Evolutionary conservation across 352 stramenopile genomes (phyloP).

Genomic region (Phytophthora sansomeana): DNA sequence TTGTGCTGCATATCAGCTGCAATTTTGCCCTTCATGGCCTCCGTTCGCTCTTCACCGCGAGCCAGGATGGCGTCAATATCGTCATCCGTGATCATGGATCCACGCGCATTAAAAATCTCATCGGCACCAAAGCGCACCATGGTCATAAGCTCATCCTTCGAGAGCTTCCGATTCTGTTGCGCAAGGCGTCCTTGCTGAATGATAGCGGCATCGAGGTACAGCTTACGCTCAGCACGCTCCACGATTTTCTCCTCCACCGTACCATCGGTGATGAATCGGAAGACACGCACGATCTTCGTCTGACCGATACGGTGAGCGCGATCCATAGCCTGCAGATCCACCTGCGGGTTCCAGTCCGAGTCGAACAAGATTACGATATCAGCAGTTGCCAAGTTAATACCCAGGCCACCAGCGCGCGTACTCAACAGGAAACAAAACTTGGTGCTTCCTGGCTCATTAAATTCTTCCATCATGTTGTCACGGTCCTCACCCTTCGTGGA

Average conservation of each 20-base stretch:
- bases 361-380: constrained; percentile 99
- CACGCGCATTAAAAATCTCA: constrained; percentile 90
- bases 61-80: constrained; percentile 94
- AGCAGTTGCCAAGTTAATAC: constrained; percentile 99
- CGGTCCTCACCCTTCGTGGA: constrained; percentile 89
- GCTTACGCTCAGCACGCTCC: constrained; percentile 97
- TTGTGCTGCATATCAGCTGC: constrained; percentile 95
- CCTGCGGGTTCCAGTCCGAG: constrained; percentile 98
- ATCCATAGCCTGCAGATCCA: constrained; percentile 99
- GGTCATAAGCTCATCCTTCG: constrained; percentile 98
- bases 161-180: constrained; percentile 92
- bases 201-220: constrained; percentile 98
- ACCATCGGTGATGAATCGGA: constrained; percentile 97
- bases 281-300: constrained; percentile 98
- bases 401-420: constrained; percentile 96
- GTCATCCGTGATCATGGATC: constrained; percentile 92
- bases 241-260: constrained; percentile 99
- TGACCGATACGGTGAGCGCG: constrained; percentile 98
- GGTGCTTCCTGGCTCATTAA: constrained; percentile 95
- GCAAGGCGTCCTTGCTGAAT: constrained; percentile 99
- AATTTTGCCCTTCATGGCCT: constrained; percentile 90
- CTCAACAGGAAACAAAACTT: constrained; percentile 99
- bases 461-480: constrained; percentile 96
- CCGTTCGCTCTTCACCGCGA: constrained; percentile 91
- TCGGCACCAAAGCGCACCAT: constrained; percentile 94